Base-by-base conservation (phyloP, 495 filamentous ascomycete species). In the Podospora tetraspora region DNA sequence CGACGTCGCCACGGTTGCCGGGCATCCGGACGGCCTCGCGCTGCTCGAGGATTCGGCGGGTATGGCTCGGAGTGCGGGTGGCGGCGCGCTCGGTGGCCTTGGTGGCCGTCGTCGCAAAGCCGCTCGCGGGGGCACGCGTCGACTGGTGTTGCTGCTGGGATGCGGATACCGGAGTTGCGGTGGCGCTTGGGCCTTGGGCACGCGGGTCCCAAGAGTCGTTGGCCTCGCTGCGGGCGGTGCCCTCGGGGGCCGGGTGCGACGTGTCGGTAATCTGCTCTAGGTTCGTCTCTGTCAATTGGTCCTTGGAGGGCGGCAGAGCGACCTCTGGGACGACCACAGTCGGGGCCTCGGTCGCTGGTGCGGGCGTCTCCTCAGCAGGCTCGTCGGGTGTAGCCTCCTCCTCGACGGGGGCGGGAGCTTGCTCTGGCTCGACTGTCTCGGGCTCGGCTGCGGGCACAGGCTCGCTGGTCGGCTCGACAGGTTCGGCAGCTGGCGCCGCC, bases 11-110 rank as follows among this genome's bases (percentile, higher is more conserved):
- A 72, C 96, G 93, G 79, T 97, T 97, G n/a, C 92, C 93, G 32
- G 95, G 95, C 95, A 99, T 98, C 62, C 97, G 91, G 43, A 99
- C 95, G 21, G 94, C 92, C 77, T 99, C 96, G 75, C 94, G 93
- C 74, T 99, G 95, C 70, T 97, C 93, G 72, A 96, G 84, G 57
- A 97, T 85, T 69, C 92, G 89, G 29, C 94, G 88, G 75, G 94
- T 88, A 74, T 89, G 91, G 72, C 89, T 91, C 32, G 92, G 85
- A 29, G 89, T 88, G 59, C 94, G 88, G 57, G 79, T 78, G 59
- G 84, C 70, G 30, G 83, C 70, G 52, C 80, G 79, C 68, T 77
- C 84, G 77, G 90, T 88, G 22, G 93, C 91, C 79, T 94, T 96
- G 72, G 89, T 82, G 12, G 92, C 91, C 59, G 86, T 89, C 8